Percentiles rank a stretch among this genome's conserved stretches.
These are phyloP conservation scores for Solanum lycopersicoides DNA, from an alignment of 257 asterid genomes.

Conservation along the genomic window DNA sequence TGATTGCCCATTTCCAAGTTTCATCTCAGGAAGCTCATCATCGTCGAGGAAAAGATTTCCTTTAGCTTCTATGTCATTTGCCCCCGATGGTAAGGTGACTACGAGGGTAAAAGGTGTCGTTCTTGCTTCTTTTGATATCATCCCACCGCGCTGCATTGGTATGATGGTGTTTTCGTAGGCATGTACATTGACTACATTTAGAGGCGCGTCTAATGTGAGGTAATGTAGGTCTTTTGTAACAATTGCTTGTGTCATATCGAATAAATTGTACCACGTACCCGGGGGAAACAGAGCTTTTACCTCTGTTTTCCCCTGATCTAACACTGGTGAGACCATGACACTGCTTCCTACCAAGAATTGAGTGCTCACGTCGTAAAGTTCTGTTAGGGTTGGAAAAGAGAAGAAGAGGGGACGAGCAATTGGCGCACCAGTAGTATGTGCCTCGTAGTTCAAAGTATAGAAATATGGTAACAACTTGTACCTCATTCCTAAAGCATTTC, in stretches of 20 bases:
- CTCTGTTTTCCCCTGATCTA: constrained; percentile 22
- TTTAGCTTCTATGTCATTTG: constrained; percentile 5
- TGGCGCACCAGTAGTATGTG: constrained; percentile 46
- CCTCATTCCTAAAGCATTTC: constrained; percentile 45
- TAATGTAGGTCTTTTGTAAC: constrained; percentile 9
- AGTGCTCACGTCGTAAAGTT: constrained; percentile 31
- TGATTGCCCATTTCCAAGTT: constrained; percentile 31
- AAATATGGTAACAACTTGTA: constrained; percentile 47
- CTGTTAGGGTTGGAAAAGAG: constrained; percentile 37
- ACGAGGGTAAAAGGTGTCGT: constrained; percentile 34
- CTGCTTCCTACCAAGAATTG: constrained; percentile 54
- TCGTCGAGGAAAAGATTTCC: constrained; percentile 56
- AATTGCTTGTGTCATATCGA: constrained; percentile 29
- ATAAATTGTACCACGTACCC: constrained; percentile 58
- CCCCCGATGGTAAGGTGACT: constrained; percentile 13
- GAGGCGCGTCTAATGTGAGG: constrained; percentile 38
- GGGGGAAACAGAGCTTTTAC: constrained; percentile 51
- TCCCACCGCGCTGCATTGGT: constrained; percentile 49
- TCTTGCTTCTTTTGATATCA: constrained; percentile 41
- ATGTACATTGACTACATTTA: constrained; percentile 44
- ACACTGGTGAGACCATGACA: constrained; percentile 50
- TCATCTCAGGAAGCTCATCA: constrained; percentile 45
- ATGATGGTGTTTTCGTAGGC: constrained; percentile 35
- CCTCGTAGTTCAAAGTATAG: constrained; percentile 49
- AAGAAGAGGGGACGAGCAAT: constrained; percentile 61